Conservation (phyloP, 352 stramenopile genomes). For the Plasmopara muralis region DNA sequence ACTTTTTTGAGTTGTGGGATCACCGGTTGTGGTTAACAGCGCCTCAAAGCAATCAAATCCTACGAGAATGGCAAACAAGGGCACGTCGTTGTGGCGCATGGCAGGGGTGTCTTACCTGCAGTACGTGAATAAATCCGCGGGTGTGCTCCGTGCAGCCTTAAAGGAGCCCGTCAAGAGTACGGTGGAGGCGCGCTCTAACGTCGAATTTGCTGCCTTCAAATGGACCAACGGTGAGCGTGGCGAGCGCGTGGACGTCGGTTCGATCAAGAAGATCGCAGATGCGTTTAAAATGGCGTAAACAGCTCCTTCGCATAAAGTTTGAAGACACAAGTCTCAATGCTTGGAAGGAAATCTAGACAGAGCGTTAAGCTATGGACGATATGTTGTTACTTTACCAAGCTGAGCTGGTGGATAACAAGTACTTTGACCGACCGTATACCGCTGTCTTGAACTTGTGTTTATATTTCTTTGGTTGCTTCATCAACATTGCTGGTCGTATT, state of each 20-base stretch:
- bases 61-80: constrained; percentile 60
- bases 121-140: constrained; percentile 83
- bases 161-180: constrained; percentile 88
- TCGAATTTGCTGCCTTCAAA: constrained; percentile 84
- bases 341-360: too few species aligned
- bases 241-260: constrained; percentile 66
- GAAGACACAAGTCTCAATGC: not conserved
- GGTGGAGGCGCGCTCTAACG: constrained; percentile 54
- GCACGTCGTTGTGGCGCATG: constrained; percentile 83
- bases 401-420: too few species aligned
- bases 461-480: too few species aligned
- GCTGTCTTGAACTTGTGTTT: too few species aligned
- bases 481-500: too few species aligned
- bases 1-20: not conserved
- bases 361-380: too few species aligned
- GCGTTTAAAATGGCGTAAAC: constrained; percentile 69
- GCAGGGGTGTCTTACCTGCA: constrained; percentile 83
- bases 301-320: constrained; percentile 9
- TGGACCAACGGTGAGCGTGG: constrained; percentile 77
- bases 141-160: constrained; percentile 59
- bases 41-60: not conserved
- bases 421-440: too few species aligned
- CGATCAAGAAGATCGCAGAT: constrained; percentile 78
- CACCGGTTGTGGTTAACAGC: not conserved
- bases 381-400: too few species aligned